phyloP scores from a whole-genome alignment of 2,329 filamentous ascomycete genomes.

The Aureobasidium lini region DNA sequence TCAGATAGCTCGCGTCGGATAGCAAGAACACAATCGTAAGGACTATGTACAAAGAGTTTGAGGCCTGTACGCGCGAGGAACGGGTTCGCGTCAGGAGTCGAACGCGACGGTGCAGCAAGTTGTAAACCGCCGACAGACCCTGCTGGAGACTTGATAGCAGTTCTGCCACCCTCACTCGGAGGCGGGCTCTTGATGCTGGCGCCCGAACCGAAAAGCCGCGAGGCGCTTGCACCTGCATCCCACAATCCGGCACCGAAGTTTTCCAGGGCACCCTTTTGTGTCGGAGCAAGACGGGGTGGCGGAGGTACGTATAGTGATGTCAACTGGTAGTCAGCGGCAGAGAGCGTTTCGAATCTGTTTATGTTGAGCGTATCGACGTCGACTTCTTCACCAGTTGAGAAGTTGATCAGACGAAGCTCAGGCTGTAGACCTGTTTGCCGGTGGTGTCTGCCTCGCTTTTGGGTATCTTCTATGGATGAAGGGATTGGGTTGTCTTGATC shows the following conservation, averaged over 20 bases:
- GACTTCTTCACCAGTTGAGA: slow-evolving; percentile 72
- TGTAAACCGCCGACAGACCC: slow-evolving; percentile 23
- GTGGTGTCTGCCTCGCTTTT: slow-evolving; percentile 58
- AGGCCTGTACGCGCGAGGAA: slow-evolving; percentile 50
- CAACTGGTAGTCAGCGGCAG: slow-evolving; percentile 86
- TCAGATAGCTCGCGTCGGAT: slow-evolving; percentile 81
- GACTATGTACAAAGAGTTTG: slow-evolving; percentile 92
- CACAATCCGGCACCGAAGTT: slow-evolving; percentile 71
- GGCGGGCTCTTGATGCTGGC: slow-evolving; percentile 58
- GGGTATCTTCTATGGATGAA: slow-evolving; percentile 47
- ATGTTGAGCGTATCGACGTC: slow-evolving; percentile 81
- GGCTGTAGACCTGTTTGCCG: slow-evolving; percentile 76
- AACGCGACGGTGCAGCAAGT: not conserved
- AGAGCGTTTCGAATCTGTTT: slow-evolving; percentile 77
- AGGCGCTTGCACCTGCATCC: slow-evolving; percentile 74
- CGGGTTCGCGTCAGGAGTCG: slow-evolving; percentile 33
- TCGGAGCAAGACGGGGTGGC: slow-evolving; percentile 52
- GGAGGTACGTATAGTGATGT: slow-evolving; percentile 72
- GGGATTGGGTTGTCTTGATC: slow-evolving; percentile 54
- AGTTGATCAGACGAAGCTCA: slow-evolving; percentile 84
- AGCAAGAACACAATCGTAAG: slow-evolving; percentile 91
- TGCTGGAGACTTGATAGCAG: slow-evolving; percentile 27
- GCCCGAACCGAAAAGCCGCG: slow-evolving; percentile 76
- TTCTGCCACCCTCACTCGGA: slow-evolving; percentile 32
- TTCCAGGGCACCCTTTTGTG: slow-evolving; percentile 67